These are phyloP conservation scores for Acrocalymma vagum DNA, from an alignment of 2,329 filamentous ascomycete species.

Conservation along the genomic window DNA sequence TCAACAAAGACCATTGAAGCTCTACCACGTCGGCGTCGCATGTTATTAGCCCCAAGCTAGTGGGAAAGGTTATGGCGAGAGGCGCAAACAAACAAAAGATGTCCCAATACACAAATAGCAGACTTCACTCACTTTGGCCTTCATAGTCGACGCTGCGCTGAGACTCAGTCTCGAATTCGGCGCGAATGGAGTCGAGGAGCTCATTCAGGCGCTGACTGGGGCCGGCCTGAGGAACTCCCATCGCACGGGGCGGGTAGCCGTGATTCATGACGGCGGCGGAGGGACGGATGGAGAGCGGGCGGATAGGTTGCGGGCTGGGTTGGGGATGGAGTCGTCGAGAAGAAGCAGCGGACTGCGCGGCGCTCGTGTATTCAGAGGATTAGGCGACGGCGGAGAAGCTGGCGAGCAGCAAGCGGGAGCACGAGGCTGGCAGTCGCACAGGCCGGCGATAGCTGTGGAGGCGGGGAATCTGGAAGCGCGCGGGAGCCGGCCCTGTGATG, in stretches of 20 bases:
- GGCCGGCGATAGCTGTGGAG: constrained; percentile 14
- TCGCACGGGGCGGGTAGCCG: constrained; percentile 83
- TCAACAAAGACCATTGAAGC: too few species aligned
- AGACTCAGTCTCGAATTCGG: constrained; percentile 88
- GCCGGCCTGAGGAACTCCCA: constrained; percentile 65
- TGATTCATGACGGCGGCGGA: constrained; percentile 63
- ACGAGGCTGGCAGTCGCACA: constrained; percentile 31
- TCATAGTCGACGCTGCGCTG: constrained; percentile 87
- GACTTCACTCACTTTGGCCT: constrained; percentile 90
- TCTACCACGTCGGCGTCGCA: too few species aligned
- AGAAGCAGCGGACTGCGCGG: constrained; percentile 19
- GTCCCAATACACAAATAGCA: too few species aligned
- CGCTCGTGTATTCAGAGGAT: constrained; percentile 20
- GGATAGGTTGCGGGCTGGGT: constrained; percentile 6
- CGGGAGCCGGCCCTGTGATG: constrained; percentile 28
- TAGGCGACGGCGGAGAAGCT: constrained; percentile 19
- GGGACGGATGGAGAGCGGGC: constrained; percentile 3
- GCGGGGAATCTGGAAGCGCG: constrained; percentile 10
- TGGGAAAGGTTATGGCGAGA: background rate
- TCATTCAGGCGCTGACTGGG: constrained; percentile 84
- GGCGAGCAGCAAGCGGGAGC: constrained; percentile 14
- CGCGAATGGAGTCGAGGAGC: constrained; percentile 87
- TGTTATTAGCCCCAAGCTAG: too few species aligned
- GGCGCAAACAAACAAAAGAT: background rate
- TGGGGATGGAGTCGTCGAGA: constrained; percentile 14